Conservation (phyloP, 2,329 filamentous ascomycete species). For the Cadophora sp. region DNA sequence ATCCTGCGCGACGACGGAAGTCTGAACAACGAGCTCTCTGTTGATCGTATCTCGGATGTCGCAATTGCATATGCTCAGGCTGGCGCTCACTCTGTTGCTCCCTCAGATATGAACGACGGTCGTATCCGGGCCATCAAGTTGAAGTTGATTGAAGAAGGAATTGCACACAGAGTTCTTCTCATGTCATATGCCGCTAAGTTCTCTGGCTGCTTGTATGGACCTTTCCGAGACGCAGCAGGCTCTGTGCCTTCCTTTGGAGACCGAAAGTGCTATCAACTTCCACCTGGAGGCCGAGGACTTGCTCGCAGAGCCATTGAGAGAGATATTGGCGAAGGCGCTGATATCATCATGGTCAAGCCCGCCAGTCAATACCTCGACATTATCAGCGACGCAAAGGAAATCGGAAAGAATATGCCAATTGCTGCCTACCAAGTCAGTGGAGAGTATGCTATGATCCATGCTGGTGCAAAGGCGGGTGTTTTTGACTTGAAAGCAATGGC, state of each 20-base stretch:
- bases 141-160: slow-evolving; percentile 93
- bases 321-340: slow-evolving; percentile 92
- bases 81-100: slow-evolving; percentile 94
- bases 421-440: slow-evolving; percentile 97
- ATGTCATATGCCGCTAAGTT: slow-evolving; percentile 99
- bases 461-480: slow-evolving; percentile 92
- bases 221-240: slow-evolving; percentile 95
- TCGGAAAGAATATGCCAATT: slow-evolving; percentile 88
- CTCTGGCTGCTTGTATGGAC: slow-evolving; percentile 93
- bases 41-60: slow-evolving; percentile 96
- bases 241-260: slow-evolving; percentile 92
- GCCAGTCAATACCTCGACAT: slow-evolving; percentile 96
- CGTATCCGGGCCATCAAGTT: slow-evolving; percentile 97
- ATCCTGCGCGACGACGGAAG: slow-evolving; percentile 92
- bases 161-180: slow-evolving; percentile 87
- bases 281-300: slow-evolving; percentile 88
- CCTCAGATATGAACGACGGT: slow-evolving; percentile 99
- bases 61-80: slow-evolving; percentile 96
- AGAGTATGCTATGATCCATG: slow-evolving; percentile 98
- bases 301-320: slow-evolving; percentile 88
- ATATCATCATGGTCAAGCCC: slow-evolving; percentile 99
- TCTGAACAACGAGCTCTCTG: slow-evolving; percentile 90
- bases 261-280: slow-evolving; percentile 95
- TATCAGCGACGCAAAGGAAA: slow-evolving; percentile 94
- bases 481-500: slow-evolving; percentile 96